phyloP scores from a whole-genome alignment of 495 filamentous ascomycete species.

The Xanthoparmelia taractica region DNA sequence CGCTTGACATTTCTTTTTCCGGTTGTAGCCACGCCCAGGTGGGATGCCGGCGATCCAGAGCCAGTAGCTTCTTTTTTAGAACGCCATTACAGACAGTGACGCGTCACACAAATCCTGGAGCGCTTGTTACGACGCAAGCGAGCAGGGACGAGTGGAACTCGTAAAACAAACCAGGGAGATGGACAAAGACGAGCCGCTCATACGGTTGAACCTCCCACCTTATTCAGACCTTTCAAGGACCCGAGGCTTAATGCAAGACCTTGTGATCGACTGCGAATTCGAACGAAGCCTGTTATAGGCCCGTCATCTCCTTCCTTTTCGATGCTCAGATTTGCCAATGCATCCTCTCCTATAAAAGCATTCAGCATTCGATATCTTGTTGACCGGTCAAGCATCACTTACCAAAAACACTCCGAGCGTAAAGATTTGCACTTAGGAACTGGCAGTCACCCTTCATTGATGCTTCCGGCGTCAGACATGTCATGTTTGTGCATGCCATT shows the following conservation, averaged over 20 bases:
- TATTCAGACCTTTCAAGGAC: conserved; percentile 90
- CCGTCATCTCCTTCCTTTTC: conserved; percentile 96
- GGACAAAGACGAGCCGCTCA: conserved; percentile 25
- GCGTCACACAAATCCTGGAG: not conserved
- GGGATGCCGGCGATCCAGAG: not conserved
- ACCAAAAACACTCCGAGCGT: conserved; percentile 98
- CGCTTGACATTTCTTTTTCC: not conserved
- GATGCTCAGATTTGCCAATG: conserved; percentile 93
- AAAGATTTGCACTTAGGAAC: conserved; percentile 95
- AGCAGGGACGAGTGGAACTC: not conserved
- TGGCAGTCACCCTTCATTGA: conserved; percentile 96
- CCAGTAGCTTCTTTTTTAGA: not conserved
- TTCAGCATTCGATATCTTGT: conserved; percentile 12
- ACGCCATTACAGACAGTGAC: not conserved
- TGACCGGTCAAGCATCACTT: conserved; percentile 35
- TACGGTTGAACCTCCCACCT: conserved; percentile 52
- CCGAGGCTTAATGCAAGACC: conserved; percentile 91
- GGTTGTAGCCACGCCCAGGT: not conserved
- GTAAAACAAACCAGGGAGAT: not conserved
- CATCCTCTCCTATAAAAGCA: conserved; percentile 76
- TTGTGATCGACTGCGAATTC: conserved; percentile 95
- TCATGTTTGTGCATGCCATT: conserved; percentile 99
- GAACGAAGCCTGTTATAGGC: conserved; percentile 95
- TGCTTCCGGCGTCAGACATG: conserved; percentile 91
- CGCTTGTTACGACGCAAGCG: not conserved